Conservation (phyloP, 345 rosid species). For the Eucalyptus sp. region DNA sequence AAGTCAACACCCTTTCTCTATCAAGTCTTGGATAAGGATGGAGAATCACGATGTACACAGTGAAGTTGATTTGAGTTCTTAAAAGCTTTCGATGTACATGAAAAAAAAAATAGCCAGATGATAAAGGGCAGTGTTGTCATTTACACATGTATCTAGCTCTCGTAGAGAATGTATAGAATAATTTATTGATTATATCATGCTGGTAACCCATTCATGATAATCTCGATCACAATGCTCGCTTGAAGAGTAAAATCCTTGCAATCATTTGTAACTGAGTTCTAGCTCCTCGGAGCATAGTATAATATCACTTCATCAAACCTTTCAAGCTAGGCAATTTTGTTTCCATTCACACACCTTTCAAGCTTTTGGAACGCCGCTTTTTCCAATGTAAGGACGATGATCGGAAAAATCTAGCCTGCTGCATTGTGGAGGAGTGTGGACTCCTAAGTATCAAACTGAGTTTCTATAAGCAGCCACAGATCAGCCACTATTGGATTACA, state of each 20-base stretch:
- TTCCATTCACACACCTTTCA: neutral
- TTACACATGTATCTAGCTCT: neutral
- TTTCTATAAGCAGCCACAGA: neutral
- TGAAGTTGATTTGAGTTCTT: slow-evolving; percentile 35
- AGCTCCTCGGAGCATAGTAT: neutral
- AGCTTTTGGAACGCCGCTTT: neutral
- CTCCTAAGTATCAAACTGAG: neutral
- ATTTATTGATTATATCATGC: neutral
- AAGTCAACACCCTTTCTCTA: slow-evolving; percentile 37
- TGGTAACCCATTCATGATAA: neutral
- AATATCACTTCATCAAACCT: neutral
- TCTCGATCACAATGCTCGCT: neutral
- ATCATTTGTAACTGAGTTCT: neutral
- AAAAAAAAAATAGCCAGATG: neutral
- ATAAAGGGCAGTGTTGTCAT: neutral
- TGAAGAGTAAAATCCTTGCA: neutral
- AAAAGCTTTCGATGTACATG: neutral
- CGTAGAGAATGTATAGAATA: neutral
- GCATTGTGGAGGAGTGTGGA: neutral
- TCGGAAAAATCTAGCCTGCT: neutral
- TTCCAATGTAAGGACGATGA: neutral
- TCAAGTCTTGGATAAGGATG: slow-evolving; percentile 90
- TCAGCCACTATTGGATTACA: neutral
- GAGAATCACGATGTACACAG: slow-evolving; percentile 61
- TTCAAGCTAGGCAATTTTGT: neutral